Evolutionary conservation across 148 eudicot species (phyloP), one percentile per base, ranked within the genome.

Genomic region (Vaccinium vitisidaea): DNA sequence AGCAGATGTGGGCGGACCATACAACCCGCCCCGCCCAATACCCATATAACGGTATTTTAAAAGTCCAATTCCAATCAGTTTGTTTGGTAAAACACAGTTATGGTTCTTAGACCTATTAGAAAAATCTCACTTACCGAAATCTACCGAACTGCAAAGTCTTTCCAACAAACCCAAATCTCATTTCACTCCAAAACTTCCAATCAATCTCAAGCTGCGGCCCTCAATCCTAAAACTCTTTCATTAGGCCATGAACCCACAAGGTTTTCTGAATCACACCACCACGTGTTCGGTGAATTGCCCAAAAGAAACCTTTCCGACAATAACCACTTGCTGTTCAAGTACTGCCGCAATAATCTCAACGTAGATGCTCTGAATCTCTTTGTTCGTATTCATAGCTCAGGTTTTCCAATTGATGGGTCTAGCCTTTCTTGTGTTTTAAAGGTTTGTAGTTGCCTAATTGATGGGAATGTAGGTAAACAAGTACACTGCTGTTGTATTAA

Each of bases 401-500:
- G 93, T 32, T 86, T 92, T 80, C 69, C 52, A 5, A 82, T 87
- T 53, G 93, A 93, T 81, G 97, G 94, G 90, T 90, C 92, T 80
- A 94, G 92, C 81, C 83, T 94, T 77, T 96, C 99, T 77, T 93
- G 95, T 87, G 88, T 88, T 46, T 59, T 94, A 73, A 96, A 96
- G 89, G 93, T 90, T n/a, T 96, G 89, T 32, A 93, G 92, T 78
- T 89, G 88, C 84, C 86, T 91, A 69, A 83, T 77, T 32, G 81
- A 91, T 85, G 83, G 73, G 55, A 71, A 11, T 76, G 30, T 90
- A 23, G 98, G 98, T 30, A 93, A 84, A 83, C 98, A 92, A 80
- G 76, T 96, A 27, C 97, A 96, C 88, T 90, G 94, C 73, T 91
- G 86, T 80, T 88, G 92, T 85, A 18, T 91, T 77, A 94, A 93